Evolutionary conservation across 805 yeast genomes (phyloP).

Genomic region (Phaffomyces opuntiae): DNA sequence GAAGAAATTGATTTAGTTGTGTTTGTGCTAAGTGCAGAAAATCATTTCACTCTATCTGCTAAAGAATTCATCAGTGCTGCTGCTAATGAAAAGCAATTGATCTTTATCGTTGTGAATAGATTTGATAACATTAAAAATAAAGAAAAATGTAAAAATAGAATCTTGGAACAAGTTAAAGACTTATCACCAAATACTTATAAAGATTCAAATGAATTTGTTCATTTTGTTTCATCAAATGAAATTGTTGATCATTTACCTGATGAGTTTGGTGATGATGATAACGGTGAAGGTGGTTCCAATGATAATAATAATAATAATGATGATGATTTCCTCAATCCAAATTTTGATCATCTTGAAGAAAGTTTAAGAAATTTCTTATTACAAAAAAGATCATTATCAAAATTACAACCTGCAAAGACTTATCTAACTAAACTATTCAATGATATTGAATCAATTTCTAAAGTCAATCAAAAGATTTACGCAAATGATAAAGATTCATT

Average conservation of each 20-base stretch:
- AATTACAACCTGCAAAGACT: conserved; percentile 89
- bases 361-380: conserved; percentile 79
- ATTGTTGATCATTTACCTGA: conserved; percentile 32
- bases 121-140: conserved; percentile 84
- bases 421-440: conserved; percentile 61
- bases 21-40: conserved; percentile 93
- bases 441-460: conserved; percentile 58
- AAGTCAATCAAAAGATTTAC: conserved; percentile 53
- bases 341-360: conserved; percentile 79
- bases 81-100: conserved; percentile 83
- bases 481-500: conserved; percentile 41
- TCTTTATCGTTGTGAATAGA: conserved; percentile 89
- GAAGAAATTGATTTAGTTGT: conserved; percentile 96
- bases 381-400: conserved; percentile 84
- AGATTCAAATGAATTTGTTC: conserved; percentile 85
- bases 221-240: conserved; percentile 71
- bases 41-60: conserved; percentile 90
- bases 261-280: conserved; percentile 32
- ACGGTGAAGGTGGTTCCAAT: conserved; percentile 28
- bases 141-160: conserved; percentile 66
- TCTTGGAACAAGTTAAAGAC: conserved; percentile 76
- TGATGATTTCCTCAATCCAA: conserved; percentile 36
- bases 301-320: conserved; percentile 24
- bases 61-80: conserved; percentile 89
- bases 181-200: conserved; percentile 89